These are phyloP conservation scores for Leccinum fallax DNA, from an alignment of 1,284 basidiomycete genomes.

Conservation along the genomic window DNA sequence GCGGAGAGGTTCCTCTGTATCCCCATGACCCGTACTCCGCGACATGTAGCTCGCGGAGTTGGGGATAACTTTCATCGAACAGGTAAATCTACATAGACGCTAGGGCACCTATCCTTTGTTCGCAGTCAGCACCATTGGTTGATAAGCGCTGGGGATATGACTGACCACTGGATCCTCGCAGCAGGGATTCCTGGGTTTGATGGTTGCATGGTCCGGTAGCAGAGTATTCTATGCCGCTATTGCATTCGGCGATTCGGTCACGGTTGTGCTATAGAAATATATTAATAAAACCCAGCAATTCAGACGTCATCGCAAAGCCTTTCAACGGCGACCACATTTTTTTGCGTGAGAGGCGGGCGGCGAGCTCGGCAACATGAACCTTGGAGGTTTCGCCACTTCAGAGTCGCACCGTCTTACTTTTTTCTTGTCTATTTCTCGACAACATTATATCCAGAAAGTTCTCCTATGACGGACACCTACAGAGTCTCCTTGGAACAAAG, in stretches of 20 bases:
- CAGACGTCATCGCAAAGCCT: not conserved
- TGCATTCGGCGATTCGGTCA: not conserved
- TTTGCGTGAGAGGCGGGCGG: constrained; percentile 7
- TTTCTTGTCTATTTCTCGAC: constrained; percentile 6
- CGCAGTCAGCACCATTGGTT: not conserved
- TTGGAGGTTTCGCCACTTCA: not conserved
- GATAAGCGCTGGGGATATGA: not conserved
- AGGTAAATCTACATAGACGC: constrained; percentile 3
- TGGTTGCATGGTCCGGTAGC: not conserved
- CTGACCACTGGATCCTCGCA: not conserved
- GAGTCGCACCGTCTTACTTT: not conserved
- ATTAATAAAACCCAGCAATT: not conserved
- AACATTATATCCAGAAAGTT: constrained; percentile 1
- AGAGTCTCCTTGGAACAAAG: not conserved
- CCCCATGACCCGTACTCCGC: constrained; percentile 21
- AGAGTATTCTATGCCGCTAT: not conserved
- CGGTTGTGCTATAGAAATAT: not conserved
- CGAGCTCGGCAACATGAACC: not conserved
- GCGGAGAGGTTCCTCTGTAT: not conserved
- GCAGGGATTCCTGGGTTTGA: not conserved
- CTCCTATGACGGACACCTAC: constrained; percentile 1
- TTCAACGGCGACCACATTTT: not conserved
- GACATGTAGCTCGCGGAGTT: constrained; percentile 28
- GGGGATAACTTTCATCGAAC: constrained; percentile 6
- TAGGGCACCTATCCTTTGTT: constrained; percentile 2